These are phyloP conservation scores for Aureobasidium pullulans DNA, from an alignment of 2,329 filamentous ascomycete genomes.

Conservation along the genomic window DNA sequence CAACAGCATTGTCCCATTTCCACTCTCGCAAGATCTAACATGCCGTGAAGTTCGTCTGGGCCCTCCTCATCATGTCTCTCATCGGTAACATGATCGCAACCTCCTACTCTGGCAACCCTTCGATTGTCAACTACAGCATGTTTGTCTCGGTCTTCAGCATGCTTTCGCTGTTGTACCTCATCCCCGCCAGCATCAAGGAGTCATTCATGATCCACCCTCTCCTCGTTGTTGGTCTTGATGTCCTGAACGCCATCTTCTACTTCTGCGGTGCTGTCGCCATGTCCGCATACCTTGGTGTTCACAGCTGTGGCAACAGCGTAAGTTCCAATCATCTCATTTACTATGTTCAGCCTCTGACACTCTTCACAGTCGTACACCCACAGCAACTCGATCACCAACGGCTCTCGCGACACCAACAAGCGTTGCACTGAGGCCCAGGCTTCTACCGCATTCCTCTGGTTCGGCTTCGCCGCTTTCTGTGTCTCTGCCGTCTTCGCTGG, in stretches of 20 bases:
- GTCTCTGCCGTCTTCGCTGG: slow-evolving; percentile 49
- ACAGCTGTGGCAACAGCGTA: slow-evolving; percentile 59
- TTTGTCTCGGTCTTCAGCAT: slow-evolving; percentile 62
- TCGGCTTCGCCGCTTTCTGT: slow-evolving; percentile 59
- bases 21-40: background rate
- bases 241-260: slow-evolving; percentile 56
- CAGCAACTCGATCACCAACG: slow-evolving; percentile 35
- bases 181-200: slow-evolving; percentile 50
- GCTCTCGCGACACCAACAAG: slow-evolving; percentile 49
- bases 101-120: slow-evolving; percentile 45
- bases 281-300: slow-evolving; percentile 59
- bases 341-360: slow-evolving; percentile 13
- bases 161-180: slow-evolving; percentile 57
- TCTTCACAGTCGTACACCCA: slow-evolving; percentile 28
- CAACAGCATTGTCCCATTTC: background rate
- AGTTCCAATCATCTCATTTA: slow-evolving; percentile 22
- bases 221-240: slow-evolving; percentile 51
- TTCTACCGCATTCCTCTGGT: slow-evolving; percentile 69
- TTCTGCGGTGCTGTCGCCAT: slow-evolving; percentile 65
- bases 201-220: slow-evolving; percentile 44
- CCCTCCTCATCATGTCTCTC: slow-evolving; percentile 53
- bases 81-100: slow-evolving; percentile 56
- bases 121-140: slow-evolving; percentile 56
- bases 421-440: slow-evolving; percentile 71
- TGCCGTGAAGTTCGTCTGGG: slow-evolving; percentile 47